Percentiles rank a stretch among this genome's conserved stretches.
Conservation (phyloP, 2,329 filamentous ascomycete genomes). For the Gnomoniopsis sp. region DNA sequence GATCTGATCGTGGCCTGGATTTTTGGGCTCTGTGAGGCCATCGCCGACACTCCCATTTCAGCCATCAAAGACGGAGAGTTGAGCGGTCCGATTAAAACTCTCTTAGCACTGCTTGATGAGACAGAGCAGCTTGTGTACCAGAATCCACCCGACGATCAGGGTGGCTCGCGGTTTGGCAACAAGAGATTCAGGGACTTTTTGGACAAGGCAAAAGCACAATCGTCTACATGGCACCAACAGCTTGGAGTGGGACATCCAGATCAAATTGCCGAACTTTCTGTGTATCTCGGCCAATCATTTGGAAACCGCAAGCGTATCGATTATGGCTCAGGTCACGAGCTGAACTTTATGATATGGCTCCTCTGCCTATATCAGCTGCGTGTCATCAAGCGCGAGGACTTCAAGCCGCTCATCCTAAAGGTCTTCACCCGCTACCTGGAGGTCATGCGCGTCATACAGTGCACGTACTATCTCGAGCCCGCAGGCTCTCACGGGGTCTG, state of each 20-base stretch:
- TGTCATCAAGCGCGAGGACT: constrained; percentile 61
- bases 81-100: constrained; percentile 57
- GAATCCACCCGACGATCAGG: constrained; percentile 80
- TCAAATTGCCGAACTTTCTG: constrained; percentile 68
- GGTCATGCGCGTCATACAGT: constrained; percentile 85
- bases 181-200: constrained; percentile 83
- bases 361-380: constrained; percentile 84
- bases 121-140: constrained; percentile 63
- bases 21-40: constrained; percentile 80
- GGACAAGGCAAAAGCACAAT: constrained; percentile 59
- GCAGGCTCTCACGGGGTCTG: constrained; percentile 97
- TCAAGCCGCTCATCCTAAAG: constrained; percentile 69
- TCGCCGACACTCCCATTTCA: constrained; percentile 67
- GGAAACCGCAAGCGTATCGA: constrained; percentile 87
- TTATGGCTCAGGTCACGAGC: constrained; percentile 94
- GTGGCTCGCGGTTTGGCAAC: constrained; percentile 91
- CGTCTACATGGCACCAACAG: constrained; percentile 58
- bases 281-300: constrained; percentile 80
- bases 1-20: constrained; percentile 77
- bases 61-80: constrained; percentile 53
- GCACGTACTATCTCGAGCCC: constrained; percentile 93
- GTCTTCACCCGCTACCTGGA: constrained; percentile 80
- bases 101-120: constrained; percentile 68
- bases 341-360: constrained; percentile 96
- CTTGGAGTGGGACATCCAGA: constrained; percentile 50